These are phyloP conservation scores for Wallemia mellicola DNA, from an alignment of 1,284 basidiomycete species.

Conservation along the genomic window DNA sequence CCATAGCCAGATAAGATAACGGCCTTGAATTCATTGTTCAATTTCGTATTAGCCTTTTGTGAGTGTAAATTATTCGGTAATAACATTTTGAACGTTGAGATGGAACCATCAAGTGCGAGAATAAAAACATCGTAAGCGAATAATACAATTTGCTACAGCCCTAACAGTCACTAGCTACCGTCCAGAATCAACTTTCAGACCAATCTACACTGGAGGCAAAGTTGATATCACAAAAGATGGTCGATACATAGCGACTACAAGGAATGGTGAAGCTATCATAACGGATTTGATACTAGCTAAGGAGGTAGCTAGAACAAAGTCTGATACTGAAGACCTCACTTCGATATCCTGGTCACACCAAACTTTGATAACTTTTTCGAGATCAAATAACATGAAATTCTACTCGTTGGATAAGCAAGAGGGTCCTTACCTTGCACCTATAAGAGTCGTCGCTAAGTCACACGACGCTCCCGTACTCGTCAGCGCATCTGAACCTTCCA, in stretches of 20 bases:
- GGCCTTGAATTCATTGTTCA: constrained; percentile 36
- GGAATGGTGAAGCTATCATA: neutral
- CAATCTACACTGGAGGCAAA: neutral
- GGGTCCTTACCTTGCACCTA: constrained; percentile 20
- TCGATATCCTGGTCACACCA: neutral
- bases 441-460: constrained; percentile 44
- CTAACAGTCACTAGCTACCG: neutral
- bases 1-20: constrained; percentile 62
- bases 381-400: neutral
- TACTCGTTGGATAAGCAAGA: neutral
- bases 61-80: neutral
- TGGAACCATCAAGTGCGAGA: neutral
- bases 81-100: neutral
- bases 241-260: neutral
- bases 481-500: constrained; percentile 53
- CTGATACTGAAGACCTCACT: neutral
- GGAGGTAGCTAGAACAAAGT: neutral
- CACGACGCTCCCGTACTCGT: constrained; percentile 84
- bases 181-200: neutral
- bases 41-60: neutral
- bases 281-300: neutral
- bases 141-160: neutral
- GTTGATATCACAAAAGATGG: neutral
- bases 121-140: neutral
- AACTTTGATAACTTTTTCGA: neutral